A percentile compares a stretch with the other conserved stretches of the same genome.
Evolutionary conservation across 768 basidiomycete species (phyloP).

Genomic region (Dacryopinax spathularia): DNA sequence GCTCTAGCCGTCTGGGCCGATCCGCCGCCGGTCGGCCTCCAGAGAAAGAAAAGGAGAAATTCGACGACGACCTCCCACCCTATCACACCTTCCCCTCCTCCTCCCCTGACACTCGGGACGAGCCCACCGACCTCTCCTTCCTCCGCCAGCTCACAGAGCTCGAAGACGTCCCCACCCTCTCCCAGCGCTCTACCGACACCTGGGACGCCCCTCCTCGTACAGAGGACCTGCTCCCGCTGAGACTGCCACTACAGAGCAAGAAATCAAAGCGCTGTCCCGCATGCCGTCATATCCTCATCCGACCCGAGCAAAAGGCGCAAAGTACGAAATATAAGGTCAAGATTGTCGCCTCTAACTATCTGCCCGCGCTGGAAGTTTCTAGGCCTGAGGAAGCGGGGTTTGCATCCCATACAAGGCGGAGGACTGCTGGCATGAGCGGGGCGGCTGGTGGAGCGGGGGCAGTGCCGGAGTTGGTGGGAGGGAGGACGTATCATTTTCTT

Average conservation of each 20-base stretch:
- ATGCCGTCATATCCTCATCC: conserved; percentile 93
- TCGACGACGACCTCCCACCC: neutral
- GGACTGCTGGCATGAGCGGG: conserved; percentile 23
- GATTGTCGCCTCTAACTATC: conserved; percentile 85
- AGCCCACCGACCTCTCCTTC: neutral
- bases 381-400: conserved; percentile 36
- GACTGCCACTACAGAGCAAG: conserved; percentile 86
- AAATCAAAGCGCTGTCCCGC: conserved; percentile 87
- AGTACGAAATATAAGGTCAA: conserved; percentile 95
- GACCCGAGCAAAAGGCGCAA: conserved; percentile 93
- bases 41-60: conserved; percentile 1
- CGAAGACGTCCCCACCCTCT: conserved; percentile 51
- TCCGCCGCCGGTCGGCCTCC: neutral
- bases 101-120: neutral
- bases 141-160: conserved; percentile 39
- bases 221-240: conserved; percentile 72
- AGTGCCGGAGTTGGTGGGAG: conserved; percentile 42
- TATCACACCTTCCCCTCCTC: neutral
- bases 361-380: conserved; percentile 67
- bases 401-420: conserved; percentile 25
- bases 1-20: neutral
- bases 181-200: conserved; percentile 62
- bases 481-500: conserved; percentile 75
- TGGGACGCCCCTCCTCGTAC: conserved; percentile 5
- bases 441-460: conserved; percentile 30